Conservation (phyloP, 768 basidiomycete species). For the Suillus bovinus region DNA sequence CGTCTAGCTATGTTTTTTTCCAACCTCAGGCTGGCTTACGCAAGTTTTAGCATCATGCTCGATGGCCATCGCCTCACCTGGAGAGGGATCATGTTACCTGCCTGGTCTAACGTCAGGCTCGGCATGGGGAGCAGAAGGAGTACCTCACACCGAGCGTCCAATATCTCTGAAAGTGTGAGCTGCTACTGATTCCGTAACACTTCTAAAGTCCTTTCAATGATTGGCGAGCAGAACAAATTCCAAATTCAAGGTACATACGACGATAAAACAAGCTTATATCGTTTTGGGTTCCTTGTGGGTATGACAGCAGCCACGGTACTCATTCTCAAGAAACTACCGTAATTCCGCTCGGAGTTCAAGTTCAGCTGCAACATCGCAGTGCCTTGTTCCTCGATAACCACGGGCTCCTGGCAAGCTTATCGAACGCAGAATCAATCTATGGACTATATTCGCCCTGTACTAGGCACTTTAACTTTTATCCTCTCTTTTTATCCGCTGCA, state of each 20-base stretch:
- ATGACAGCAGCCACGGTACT: neutral
- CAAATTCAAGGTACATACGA: neutral
- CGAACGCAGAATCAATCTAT: neutral
- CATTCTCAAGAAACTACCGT: neutral
- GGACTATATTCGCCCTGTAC: neutral
- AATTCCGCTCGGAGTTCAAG: neutral
- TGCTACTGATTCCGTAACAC: neutral
- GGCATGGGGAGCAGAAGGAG: neutral
- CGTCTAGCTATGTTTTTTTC: neutral
- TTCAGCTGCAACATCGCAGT: neutral
- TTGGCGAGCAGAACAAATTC: neutral
- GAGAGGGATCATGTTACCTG: neutral
- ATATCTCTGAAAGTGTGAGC: neutral
- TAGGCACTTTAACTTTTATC: neutral
- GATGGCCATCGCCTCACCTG: neutral
- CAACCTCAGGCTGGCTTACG: neutral
- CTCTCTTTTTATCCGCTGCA: neutral
- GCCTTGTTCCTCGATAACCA: neutral
- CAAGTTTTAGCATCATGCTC: neutral
- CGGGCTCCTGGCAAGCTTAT: neutral
- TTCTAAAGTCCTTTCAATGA: neutral
- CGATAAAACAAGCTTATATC: neutral
- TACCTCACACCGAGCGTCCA: neutral
- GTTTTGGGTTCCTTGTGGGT: neutral
- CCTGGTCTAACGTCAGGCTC: neutral